Evolutionary conservation across 78 protist species (phyloP), one percentile per base, ranked within the genome.

Genomic region (Speleostelium caveatum): DNA sequence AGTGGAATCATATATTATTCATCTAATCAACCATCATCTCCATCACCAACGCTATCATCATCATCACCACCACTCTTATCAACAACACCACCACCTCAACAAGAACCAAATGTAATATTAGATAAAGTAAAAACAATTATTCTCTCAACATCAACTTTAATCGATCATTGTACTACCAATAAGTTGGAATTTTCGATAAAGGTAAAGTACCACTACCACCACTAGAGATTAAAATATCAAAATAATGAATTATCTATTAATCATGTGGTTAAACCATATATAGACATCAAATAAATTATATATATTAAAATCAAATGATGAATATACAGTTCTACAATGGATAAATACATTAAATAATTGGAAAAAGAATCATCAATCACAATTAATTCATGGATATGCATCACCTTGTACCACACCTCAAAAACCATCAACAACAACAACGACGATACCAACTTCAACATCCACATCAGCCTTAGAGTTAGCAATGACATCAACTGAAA

Each of bases 311-410:
- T 74, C 73, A n/a, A 45, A 14, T 41, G 91, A 83, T 59, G 91
- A 83, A 59, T 24, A 10, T 26, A 42, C 91, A 36, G 73, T 83
- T n/a, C 45, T 69, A 30, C 49, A 83, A 22, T 83, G 91, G 91
- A 79, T 83, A 19, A 59, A 55, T 42, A 38, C 59, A n/a, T 42
- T 83, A 58, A 83, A 55, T 22, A 49, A 35, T 17, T 83, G 91
- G 91, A 83, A 83, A 35, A 58, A 77, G 60, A 2, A 32, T 10
- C 39, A 69, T 3, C 75, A 68, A 62, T 6, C 16, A 45, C 55
- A 62, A 36, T 17, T 49, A 32, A n/a, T 33, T 12, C 6, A 42
- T 42, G 33, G 26, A 26, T 14, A 68, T 24, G 17, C 39, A 24
- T 10, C 7, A 58, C 63, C 19, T 19, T 17, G 16, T 17, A 7